phyloP scores from a whole-genome alignment of 2,329 filamentous ascomycete genomes.

The Penicillium sp. region DNA sequence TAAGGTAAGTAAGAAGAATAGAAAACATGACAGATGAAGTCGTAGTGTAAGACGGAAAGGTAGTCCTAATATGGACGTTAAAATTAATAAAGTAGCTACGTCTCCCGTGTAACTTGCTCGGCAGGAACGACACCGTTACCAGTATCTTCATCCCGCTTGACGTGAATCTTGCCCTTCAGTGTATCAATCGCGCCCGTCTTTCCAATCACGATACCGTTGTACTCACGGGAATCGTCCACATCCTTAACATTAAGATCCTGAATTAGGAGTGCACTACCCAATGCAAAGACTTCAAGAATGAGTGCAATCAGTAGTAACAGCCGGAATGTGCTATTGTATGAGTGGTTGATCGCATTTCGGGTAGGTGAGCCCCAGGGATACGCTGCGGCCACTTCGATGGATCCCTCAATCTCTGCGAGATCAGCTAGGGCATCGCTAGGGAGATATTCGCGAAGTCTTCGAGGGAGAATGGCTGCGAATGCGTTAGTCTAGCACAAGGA shows the following conservation, averaged over 20 bases:
- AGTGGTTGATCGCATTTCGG: neutral
- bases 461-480: neutral
- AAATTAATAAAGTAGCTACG: neutral
- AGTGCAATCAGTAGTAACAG: neutral
- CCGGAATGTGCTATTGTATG: neutral
- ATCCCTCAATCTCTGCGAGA: neutral
- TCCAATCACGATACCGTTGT: neutral
- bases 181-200: neutral
- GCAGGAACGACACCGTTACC: neutral
- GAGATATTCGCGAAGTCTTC: neutral
- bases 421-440: neutral
- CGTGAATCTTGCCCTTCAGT: neutral
- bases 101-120: neutral
- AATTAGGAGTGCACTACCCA: neutral
- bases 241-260: neutral
- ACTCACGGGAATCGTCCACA: neutral
- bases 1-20: too few relatives aligned
- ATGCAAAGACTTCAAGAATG: neutral
- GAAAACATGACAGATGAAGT: too few relatives aligned
- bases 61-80: neutral
- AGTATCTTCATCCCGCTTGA: neutral
- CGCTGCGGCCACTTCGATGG: neutral
- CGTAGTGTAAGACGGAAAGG: too few relatives aligned
- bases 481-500: neutral
- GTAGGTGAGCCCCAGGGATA: neutral